A percentile compares a stretch with the other conserved stretches of the same genome.
Evolutionary conservation across 2,329 filamentous ascomycete genomes (phyloP).

Genomic region (Colletotrichum gigasporum): DNA sequence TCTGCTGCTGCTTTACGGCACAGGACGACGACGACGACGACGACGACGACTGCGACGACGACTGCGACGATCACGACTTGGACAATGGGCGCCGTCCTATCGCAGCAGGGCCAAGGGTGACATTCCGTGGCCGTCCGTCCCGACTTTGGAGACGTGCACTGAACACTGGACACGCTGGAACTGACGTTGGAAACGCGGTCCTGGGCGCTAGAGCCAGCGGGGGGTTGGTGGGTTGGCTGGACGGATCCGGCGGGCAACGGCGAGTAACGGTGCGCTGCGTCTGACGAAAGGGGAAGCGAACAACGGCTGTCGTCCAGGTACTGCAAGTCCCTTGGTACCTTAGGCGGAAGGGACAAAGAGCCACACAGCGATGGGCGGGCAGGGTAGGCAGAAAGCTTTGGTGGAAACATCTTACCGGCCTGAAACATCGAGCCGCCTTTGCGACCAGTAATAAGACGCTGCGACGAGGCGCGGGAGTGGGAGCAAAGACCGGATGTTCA

Average conservation of each 20-base stretch:
- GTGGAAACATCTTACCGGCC: conserved; percentile 31
- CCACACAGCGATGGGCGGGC: background rate
- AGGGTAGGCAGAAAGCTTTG: conserved; percentile 9
- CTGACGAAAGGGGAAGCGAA: no score
- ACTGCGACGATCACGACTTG: no score
- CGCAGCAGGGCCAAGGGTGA: background rate
- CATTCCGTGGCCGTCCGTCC: conserved; percentile 6
- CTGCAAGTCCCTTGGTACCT: no score
- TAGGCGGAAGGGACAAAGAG: no score
- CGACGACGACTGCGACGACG: no score
- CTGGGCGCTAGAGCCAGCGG: background rate
- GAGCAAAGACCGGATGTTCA: conserved; percentile 24
- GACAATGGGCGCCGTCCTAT: no score
- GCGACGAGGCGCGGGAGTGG: conserved; percentile 3
- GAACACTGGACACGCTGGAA: background rate
- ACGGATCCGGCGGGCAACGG: background rate
- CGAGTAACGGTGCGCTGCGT: no score
- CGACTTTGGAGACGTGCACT: conserved; percentile 8
- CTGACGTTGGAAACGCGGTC: background rate
- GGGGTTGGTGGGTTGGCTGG: no score
- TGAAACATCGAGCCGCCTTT: conserved; percentile 27
- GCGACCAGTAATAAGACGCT: conserved; percentile 12
- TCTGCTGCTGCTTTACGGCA: background rate
- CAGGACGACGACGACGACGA: no score
- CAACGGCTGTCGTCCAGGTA: no score